Evolutionary conservation across 495 filamentous ascomycete species (phyloP).

Genomic region (Aspergillus affinis): DNA sequence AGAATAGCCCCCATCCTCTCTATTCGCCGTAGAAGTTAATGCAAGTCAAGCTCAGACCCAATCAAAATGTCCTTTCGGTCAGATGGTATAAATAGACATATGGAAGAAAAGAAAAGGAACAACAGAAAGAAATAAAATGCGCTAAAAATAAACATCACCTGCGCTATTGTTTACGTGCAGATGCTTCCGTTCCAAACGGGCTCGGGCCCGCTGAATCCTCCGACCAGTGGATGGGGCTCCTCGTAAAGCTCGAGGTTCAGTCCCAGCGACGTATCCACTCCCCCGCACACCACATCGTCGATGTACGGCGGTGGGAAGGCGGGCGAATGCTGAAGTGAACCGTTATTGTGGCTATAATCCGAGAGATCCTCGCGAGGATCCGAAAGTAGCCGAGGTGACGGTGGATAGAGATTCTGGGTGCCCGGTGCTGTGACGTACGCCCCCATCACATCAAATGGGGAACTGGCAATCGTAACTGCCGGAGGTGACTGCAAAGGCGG

Average conservation of each 20-base stretch:
- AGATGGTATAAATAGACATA: constrained; percentile 5
- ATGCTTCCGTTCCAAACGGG: constrained; percentile 35
- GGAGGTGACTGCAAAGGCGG: constrained; percentile 44
- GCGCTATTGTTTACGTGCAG: constrained; percentile 3
- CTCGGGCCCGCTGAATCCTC: constrained; percentile 31
- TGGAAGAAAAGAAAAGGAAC: too few species aligned
- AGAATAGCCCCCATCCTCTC: background rate
- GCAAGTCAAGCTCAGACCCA: background rate
- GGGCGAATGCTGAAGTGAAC: constrained; percentile 31
- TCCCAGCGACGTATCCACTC: constrained; percentile 26
- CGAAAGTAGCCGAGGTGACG: constrained; percentile 37
- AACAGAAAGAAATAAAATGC: background rate
- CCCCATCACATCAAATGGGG: constrained; percentile 34
- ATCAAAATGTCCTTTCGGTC: background rate
- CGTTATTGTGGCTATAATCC: constrained; percentile 26
- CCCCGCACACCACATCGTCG: constrained; percentile 31
- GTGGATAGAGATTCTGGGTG: constrained; percentile 36
- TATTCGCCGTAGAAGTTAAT: background rate
- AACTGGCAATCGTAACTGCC: constrained; percentile 36
- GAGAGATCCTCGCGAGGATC: constrained; percentile 36
- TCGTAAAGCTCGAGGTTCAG: constrained; percentile 38
- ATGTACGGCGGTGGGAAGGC: constrained; percentile 37
- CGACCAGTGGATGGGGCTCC: constrained; percentile 31
- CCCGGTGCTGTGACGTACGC: constrained; percentile 36
- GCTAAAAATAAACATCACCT: background rate